Conservation (phyloP, 1,284 basidiomycete species). For the Neonothopanus nambi region DNA sequence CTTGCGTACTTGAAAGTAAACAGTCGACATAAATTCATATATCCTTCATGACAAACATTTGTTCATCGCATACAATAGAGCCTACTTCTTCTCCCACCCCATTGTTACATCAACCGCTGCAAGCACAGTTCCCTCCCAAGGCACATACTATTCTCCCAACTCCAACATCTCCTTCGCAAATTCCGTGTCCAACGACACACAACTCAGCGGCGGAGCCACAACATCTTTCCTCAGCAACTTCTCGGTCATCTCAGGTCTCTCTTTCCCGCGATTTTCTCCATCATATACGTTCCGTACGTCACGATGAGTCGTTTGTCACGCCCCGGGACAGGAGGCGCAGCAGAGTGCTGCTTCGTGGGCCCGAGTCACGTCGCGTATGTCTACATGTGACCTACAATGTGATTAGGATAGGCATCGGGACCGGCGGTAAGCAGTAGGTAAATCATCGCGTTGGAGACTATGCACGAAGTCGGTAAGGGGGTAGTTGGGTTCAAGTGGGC, state of each 20-base stretch:
- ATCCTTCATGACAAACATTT: too few species aligned
- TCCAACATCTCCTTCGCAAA: too few species aligned
- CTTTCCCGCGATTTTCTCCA: conserved; percentile 7
- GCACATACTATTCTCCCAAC: too few species aligned
- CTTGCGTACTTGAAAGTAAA: too few species aligned
- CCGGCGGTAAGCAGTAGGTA: background rate
- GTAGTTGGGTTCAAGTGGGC: conserved; percentile 1
- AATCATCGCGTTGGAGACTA: background rate
- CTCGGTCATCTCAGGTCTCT: too few species aligned
- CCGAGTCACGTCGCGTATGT: conserved; percentile 2
- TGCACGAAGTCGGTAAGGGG: background rate
- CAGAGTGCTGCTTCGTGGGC: conserved; percentile 1
- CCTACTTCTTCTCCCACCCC: too few species aligned
- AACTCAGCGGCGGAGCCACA: conserved; percentile 2
- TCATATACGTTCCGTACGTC: background rate
- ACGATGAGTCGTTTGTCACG: conserved; percentile 11
- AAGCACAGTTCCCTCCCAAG: too few species aligned
- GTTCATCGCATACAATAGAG: too few species aligned
- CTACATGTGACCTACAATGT: background rate
- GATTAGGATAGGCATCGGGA: background rate
- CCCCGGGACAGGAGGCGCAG: background rate
- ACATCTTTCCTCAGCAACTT: conserved; percentile 4
- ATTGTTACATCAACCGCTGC: too few species aligned
- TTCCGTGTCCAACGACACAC: conserved; percentile 8
- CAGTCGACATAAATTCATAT: too few species aligned